Percentiles rank a stretch among this genome's conserved stretches.
These are phyloP conservation scores for Dioszegia hungarica DNA, from an alignment of 768 basidiomycete genomes.

Conservation along the genomic window DNA sequence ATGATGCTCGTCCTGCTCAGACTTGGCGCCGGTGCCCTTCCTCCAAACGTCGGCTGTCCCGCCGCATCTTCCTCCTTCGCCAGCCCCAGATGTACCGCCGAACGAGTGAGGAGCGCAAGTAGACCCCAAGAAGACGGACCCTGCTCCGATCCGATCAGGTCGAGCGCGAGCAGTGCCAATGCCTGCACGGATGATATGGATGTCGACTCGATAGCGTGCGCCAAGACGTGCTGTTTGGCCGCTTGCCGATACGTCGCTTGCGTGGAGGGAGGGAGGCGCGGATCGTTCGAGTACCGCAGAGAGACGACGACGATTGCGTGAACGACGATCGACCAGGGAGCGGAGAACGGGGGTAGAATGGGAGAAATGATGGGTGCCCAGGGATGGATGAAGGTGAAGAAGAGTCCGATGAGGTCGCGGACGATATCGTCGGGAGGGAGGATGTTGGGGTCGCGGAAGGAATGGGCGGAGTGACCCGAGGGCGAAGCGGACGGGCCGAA, in stretches of 20 bases:
- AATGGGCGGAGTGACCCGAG: slow-evolving; percentile 18
- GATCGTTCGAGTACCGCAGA: slow-evolving; percentile 41
- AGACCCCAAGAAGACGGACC: slow-evolving; percentile 48
- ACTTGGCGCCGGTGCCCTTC: slow-evolving; percentile 28
- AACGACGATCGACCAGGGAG: slow-evolving; percentile 44
- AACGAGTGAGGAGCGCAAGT: slow-evolving; percentile 45
- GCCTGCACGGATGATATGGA: slow-evolving; percentile 47
- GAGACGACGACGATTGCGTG: slow-evolving; percentile 48
- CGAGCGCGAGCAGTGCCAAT: slow-evolving; percentile 46
- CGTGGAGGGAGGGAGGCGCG: slow-evolving; percentile 13
- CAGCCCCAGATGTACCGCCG: slow-evolving; percentile 44
- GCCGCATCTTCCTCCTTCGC: slow-evolving; percentile 32
- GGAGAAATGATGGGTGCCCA: slow-evolving; percentile 48
- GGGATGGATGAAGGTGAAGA: slow-evolving; percentile 43
- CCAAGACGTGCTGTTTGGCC: slow-evolving; percentile 45
- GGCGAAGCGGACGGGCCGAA: slow-evolving; percentile 18
- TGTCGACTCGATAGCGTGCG: slow-evolving; percentile 46
- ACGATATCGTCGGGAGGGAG: slow-evolving; percentile 46
- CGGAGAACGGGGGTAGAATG: slow-evolving; percentile 12
- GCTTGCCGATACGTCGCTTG: slow-evolving; percentile 32
- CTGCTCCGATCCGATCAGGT: slow-evolving; percentile 47
- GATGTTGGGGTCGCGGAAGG: slow-evolving; percentile 38
- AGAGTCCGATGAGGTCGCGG: slow-evolving; percentile 39
- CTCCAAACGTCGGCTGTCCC: not conserved
- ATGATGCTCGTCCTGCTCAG: slow-evolving; percentile 45